These are phyloP conservation scores for Amanita fuliginea DNA, from an alignment of 768 basidiomycete genomes.

Conservation along the genomic window DNA sequence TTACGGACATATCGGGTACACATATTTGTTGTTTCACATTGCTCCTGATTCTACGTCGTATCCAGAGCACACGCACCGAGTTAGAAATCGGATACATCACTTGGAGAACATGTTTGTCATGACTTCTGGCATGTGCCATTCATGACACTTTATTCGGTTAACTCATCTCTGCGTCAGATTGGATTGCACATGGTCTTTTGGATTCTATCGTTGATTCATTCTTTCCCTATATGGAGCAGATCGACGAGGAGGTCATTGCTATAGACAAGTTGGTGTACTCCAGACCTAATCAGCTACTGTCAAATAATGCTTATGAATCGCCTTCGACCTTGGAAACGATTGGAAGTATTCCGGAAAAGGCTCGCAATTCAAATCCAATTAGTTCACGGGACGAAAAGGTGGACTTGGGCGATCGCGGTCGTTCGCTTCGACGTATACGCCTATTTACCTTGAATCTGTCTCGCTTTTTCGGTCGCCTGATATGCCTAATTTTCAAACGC, in stretches of 20 bases:
- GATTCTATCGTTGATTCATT: constrained; percentile 94
- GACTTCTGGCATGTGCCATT: constrained; percentile 49
- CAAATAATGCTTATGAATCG: neutral
- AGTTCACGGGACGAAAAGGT: neutral
- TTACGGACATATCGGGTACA: constrained; percentile 67
- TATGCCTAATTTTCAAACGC: neutral
- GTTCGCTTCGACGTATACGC: neutral
- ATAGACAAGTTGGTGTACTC: constrained; percentile 64
- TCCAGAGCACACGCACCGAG: constrained; percentile 65
- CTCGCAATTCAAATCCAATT: neutral
- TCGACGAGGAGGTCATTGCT: constrained; percentile 70
- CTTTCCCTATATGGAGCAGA: constrained; percentile 72
- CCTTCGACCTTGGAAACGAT: neutral
- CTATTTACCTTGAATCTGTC: neutral
- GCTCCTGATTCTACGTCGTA: constrained; percentile 1
- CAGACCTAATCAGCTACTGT: neutral
- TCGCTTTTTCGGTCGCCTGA: neutral
- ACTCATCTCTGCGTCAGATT: constrained; percentile 40
- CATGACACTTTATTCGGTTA: neutral
- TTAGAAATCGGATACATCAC: constrained; percentile 57
- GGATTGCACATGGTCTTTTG: constrained; percentile 88
- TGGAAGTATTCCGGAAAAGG: neutral
- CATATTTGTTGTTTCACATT: neutral
- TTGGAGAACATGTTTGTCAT: constrained; percentile 53
- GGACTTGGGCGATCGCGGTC: neutral